Evolutionary conservation across 768 basidiomycete species (phyloP), one percentile per base, ranked within the genome.

Genomic region (Pleurotus salmoneostramineus): DNA sequence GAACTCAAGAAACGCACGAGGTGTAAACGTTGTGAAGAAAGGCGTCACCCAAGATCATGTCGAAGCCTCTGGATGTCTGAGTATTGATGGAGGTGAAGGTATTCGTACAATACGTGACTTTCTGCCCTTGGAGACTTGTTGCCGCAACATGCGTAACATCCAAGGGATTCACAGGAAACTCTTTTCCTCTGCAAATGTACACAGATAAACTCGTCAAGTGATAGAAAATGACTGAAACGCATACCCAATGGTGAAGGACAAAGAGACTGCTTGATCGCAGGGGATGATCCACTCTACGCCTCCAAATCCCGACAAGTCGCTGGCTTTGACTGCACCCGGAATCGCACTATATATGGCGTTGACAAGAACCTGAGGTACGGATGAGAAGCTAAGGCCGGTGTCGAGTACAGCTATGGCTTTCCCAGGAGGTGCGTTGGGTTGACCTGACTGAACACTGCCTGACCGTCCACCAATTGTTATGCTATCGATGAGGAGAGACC

Each of bases 11-110:
- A 50, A 43, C 43, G 47, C 42, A 62, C 62, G 48, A 27, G 43
- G 21, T 0, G 52, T 27, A 5, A 76, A 21, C 35, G 40, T 54
- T 54, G 84, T 64, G 62, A 87, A 87, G 68, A 72, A 89, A 89
- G 6, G 82, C 77, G 86, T 89, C 89, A 56, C 89, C 89, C 46
- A 90, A 74, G 45, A 90, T 79, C 67, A 86, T 79, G 64, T 89
- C 88, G 60, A 77, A 89, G 7, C 76, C 71, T 8, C 77, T 78
- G 57, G 78, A 72, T 61, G 77, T 79, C 32, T 65, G 44, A 7
- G 44, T 62, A 51, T 71, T 64, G 10, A 77, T 75, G 50, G 74
- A 75, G 27, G 56, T 58, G 6, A 77, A 60, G 12, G 63, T 65
- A 12, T 66, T 59, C 10, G 74, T 51, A 32, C 75, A 72, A 54